Evolutionary conservation across 495 filamentous ascomycete genomes (phyloP).

Genomic region (Neurospora intermedia): DNA sequence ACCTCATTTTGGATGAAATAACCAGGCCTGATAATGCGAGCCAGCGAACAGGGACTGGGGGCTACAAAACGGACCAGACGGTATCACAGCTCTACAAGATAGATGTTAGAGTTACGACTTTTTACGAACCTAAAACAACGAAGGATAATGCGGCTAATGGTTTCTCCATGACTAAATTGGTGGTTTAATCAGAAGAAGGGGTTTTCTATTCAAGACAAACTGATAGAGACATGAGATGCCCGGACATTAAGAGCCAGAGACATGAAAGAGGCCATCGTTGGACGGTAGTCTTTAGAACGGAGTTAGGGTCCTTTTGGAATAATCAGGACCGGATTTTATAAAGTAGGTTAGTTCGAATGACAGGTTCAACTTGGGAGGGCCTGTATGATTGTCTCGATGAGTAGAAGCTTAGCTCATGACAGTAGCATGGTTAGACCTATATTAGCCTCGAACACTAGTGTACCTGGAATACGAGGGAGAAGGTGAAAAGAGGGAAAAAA

Average conservation of each 20-base stretch:
- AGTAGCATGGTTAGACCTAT: neutral
- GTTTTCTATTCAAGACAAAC: neutral
- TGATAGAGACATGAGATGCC: neutral
- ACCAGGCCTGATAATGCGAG: neutral
- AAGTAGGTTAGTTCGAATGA: neutral
- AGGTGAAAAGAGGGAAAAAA: too few relatives aligned
- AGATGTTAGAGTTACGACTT: neutral
- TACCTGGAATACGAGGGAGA: too few relatives aligned
- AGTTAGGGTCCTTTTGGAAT: neutral
- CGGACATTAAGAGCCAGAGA: neutral
- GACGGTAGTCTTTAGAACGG: neutral
- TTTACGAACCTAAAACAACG: neutral
- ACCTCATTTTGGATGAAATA: slow-evolving; percentile 20
- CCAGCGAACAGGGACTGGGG: neutral
- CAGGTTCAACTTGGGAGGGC: neutral
- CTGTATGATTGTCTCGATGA: neutral
- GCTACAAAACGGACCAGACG: neutral
- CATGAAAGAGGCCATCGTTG: neutral
- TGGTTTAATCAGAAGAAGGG: neutral
- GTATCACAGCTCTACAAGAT: neutral
- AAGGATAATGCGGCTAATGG: neutral
- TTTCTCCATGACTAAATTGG: neutral
- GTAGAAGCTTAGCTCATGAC: neutral
- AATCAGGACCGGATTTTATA: neutral
- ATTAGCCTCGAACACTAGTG: neutral